Evolutionary conservation across 148 eudicot genomes (phyloP).

Genomic region (Persicaria tinctoria): DNA sequence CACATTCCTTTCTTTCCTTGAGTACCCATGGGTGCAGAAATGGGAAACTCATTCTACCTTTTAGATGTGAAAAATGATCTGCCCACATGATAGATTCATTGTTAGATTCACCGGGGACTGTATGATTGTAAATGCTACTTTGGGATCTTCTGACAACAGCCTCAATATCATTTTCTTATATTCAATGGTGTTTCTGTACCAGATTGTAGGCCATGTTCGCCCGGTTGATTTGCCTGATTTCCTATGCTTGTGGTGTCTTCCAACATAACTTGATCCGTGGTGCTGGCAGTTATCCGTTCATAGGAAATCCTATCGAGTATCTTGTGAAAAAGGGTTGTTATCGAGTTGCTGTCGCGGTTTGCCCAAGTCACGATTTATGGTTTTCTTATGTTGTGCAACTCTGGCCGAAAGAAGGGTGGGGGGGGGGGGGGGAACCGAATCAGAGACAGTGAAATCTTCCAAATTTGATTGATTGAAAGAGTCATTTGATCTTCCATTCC

Average conservation of each 20-base stretch:
- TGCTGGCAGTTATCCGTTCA: no score
- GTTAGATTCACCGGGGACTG: neutral
- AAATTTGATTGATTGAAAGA: no score
- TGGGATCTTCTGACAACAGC: conserved; percentile 8
- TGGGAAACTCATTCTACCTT: conserved; percentile 7
- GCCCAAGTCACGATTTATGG: no score
- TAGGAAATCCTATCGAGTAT: no score
- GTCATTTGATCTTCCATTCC: no score
- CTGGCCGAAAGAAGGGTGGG: no score
- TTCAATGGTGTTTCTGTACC: neutral
- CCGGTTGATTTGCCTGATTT: neutral
- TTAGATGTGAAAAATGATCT: conserved; percentile 1
- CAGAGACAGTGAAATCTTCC: no score
- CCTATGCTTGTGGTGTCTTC: neutral
- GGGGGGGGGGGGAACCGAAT: no score
- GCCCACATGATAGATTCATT: conserved; percentile 9
- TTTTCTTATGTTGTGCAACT: no score
- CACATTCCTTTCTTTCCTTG: neutral
- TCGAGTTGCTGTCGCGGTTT: no score
- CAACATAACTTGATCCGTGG: no score
- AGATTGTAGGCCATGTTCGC: neutral
- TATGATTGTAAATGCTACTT: conserved; percentile 10
- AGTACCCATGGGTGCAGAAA: neutral
- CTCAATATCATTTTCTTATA: conserved; percentile 9
- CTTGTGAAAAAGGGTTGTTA: no score